Evolutionary conservation across 805 yeast genomes (phyloP), one percentile per base, ranked within the genome.

Genomic region (Wickerhamomyces subpelliculosus): DNA sequence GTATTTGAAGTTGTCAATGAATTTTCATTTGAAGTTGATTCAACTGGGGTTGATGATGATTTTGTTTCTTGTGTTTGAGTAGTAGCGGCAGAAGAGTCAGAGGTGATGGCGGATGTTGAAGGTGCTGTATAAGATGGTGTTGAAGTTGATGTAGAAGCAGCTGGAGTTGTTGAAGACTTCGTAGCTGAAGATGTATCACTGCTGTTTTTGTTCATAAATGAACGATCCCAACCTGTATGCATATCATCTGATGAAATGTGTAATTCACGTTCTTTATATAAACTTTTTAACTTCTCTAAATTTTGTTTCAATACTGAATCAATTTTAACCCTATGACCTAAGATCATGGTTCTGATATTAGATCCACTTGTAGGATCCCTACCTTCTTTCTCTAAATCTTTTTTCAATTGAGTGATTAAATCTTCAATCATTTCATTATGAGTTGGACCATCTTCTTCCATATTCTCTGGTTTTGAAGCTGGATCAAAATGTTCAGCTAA

Each of bases 401-500:
- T 73, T 34, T 69, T 73, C 46, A 89, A 67, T 56, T 87, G 96
- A n/a, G 72, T 72, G 49, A 90, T 73, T 50, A 94, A 69, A 57
- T 87, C 95, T 57, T 84, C 95, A 35, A 90, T 78, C 97, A 90
- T 89, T 53, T 88, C 97, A 55, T 82, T 84, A 55, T 85, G 89
- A 2, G 88, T 73, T 18, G 88, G 62, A 62, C 66, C 59, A 62
- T 70, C 58, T 45, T 62, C 62, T 54, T 72, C 62, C 52, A 62
- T 72, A 23, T 62, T 63, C 12, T 58, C 64, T 37, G 83, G 78
- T 52, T 70, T 79, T 48, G 81, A 86, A 27, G 68, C 61, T 29
- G 32, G 14, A 54, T 82, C 88, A 52, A 80, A 84, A 16, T 70
- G 62, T 2, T 60, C 54, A 40, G 68, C 60, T 36, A 84, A 56